Conservation (phyloP, 1,139 yeast species). For the Wickerhamomyces sp. region DNA sequence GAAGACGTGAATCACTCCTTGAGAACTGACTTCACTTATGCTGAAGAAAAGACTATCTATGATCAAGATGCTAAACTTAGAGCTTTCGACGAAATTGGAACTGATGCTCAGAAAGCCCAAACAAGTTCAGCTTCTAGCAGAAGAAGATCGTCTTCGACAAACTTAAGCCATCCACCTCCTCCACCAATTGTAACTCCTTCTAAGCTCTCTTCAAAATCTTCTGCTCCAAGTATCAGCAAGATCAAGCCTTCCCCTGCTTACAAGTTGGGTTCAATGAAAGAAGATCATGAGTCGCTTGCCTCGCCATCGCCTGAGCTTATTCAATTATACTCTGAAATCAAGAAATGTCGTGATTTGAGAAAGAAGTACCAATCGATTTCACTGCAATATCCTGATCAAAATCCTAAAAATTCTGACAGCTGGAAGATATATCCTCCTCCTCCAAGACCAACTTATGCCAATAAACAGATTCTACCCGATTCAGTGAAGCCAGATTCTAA, state of each 20-base stretch:
- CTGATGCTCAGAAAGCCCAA: slow-evolving; percentile 8
- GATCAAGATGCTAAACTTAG: slow-evolving; percentile 68
- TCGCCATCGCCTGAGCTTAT: slow-evolving; percentile 66
- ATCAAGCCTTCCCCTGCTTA: slow-evolving; percentile 22
- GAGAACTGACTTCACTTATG: slow-evolving; percentile 58
- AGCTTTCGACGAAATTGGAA: slow-evolving; percentile 48
- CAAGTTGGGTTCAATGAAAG: slow-evolving; percentile 54
- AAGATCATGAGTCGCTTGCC: slow-evolving; percentile 65
- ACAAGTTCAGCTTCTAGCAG: background rate
- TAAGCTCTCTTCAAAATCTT: slow-evolving; percentile 3
- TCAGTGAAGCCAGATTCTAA: slow-evolving; percentile 37
- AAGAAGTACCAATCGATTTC: slow-evolving; percentile 71
- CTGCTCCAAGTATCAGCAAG: slow-evolving; percentile 8
- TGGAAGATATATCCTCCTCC: slow-evolving; percentile 94
- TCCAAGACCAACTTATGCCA: slow-evolving; percentile 87
- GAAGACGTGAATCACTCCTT: slow-evolving; percentile 18
- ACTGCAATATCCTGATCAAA: slow-evolving; percentile 65
- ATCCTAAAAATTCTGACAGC: slow-evolving; percentile 68
- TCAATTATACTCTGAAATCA: slow-evolving; percentile 66
- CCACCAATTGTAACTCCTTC: slow-evolving; percentile 24
- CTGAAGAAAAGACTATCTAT: slow-evolving; percentile 62
- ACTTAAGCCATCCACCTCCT: slow-evolving; percentile 31
- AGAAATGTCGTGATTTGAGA: slow-evolving; percentile 69
- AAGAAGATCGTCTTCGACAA: slow-evolving; percentile 32
- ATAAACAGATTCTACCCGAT: slow-evolving; percentile 46